These are phyloP conservation scores for Phellopilus nigrolimitatus DNA, from an alignment of 1,284 basidiomycete species.

Conservation along the genomic window DNA sequence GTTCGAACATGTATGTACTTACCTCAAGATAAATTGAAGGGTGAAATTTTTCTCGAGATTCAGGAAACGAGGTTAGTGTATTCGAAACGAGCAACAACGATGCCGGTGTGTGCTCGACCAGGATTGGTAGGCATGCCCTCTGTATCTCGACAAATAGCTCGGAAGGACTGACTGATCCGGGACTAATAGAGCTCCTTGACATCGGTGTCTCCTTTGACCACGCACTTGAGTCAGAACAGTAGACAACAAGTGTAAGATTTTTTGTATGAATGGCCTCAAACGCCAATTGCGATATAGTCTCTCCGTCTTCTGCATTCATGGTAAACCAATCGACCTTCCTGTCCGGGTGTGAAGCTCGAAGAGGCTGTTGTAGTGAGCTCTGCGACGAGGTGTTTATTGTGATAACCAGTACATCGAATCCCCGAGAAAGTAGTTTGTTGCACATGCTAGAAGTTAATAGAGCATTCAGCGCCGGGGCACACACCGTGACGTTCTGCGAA, in stretches of 20 bases:
- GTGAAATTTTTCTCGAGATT: background rate
- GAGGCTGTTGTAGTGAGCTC: background rate
- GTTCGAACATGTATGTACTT: background rate
- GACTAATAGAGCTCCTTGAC: background rate
- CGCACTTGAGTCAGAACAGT: background rate
- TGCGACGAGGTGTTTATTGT: background rate
- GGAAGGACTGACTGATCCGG: too few relatives aligned
- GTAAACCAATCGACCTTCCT: background rate
- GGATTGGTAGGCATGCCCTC: constrained; percentile 1
- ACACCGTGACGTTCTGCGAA: background rate
- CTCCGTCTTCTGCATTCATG: background rate
- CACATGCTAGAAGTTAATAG: background rate
- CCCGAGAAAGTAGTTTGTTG: constrained; percentile 8
- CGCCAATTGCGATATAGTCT: background rate
- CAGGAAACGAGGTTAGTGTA: background rate
- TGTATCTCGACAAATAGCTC: constrained; percentile 8
- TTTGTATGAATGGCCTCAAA: background rate
- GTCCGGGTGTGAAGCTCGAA: constrained; percentile 3
- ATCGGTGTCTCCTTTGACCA: background rate
- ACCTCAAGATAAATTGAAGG: constrained; percentile 6
- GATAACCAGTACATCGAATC: constrained; percentile 7
- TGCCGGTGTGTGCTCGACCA: constrained; percentile 3
- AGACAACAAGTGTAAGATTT: background rate
- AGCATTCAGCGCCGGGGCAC: background rate
- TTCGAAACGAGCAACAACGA: constrained; percentile 2